Evolutionary conservation across 2,329 filamentous ascomycete genomes (phyloP).

Genomic region (Lecanosticta acicola): DNA sequence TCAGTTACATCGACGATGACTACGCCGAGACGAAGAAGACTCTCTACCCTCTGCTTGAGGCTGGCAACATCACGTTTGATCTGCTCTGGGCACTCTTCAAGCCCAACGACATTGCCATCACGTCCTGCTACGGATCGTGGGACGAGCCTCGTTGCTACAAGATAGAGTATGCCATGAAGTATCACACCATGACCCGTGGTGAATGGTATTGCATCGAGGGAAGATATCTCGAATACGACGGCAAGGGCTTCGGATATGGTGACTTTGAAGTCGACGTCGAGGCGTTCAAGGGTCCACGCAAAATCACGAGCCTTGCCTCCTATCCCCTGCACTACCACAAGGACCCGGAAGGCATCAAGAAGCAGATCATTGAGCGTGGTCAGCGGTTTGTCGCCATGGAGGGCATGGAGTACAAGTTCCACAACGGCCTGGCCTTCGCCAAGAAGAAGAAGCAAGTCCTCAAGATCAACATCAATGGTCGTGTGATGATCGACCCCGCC

Average conservation of each 20-base stretch:
- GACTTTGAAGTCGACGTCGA: conserved; percentile 63
- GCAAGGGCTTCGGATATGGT: conserved; percentile 75
- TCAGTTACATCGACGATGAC: conserved; percentile 75
- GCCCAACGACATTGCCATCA: conserved; percentile 72
- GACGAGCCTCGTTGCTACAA: conserved; percentile 80
- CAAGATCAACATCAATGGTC: conserved; percentile 79
- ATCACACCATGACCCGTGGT: conserved; percentile 62
- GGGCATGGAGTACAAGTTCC: conserved; percentile 75
- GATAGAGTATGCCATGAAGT: conserved; percentile 68
- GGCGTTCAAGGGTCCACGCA: conserved; percentile 72
- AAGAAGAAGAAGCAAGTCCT: conserved; percentile 70
- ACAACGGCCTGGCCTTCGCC: conserved; percentile 78
- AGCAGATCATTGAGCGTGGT: conserved; percentile 69
- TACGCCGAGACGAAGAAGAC: conserved; percentile 73
- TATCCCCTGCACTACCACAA: conserved; percentile 79
- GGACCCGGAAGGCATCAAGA: conserved; percentile 58
- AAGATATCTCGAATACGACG: conserved; percentile 79
- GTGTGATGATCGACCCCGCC: conserved; percentile 80
- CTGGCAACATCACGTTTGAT: conserved; percentile 82
- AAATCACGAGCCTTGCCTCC: conserved; percentile 70
- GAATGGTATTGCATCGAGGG: conserved; percentile 73
- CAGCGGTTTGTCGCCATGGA: conserved; percentile 77
- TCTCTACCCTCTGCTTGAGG: conserved; percentile 72
- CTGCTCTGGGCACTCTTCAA: conserved; percentile 86
- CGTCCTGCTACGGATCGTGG: conserved; percentile 67